Percentiles rank a stretch among this genome's conserved stretches.
phyloP scores from a whole-genome alignment of 2,329 filamentous ascomycete species.

The Verticillium alfalfae region DNA sequence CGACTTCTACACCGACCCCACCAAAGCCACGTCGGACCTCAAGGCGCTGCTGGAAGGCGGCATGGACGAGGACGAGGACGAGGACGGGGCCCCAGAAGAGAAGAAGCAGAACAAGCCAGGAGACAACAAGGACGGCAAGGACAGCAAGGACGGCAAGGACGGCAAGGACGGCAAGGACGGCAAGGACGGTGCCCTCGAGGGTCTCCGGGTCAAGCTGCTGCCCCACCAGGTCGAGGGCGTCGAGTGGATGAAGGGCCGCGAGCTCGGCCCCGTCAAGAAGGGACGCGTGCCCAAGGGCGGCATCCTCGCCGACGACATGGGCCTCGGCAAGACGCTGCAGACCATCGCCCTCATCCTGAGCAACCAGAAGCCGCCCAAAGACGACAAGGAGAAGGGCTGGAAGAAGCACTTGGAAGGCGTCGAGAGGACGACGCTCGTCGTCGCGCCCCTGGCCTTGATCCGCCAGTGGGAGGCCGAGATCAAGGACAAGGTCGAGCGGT shows the following conservation, averaged over 20 bases:
- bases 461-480: constrained; percentile 97
- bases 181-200: constrained; percentile 56
- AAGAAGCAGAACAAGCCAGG: constrained; percentile 13
- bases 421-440: constrained; percentile 79
- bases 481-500: constrained; percentile 67
- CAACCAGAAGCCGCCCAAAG: constrained; percentile 65
- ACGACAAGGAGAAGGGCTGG: constrained; percentile 50
- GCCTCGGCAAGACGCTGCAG: constrained; percentile 92
- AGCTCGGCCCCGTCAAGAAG: constrained; percentile 78
- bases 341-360: constrained; percentile 82
- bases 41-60: constrained; percentile 79
- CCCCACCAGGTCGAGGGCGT: constrained; percentile 94
- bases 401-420: constrained; percentile 65
- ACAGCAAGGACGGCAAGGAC: constrained; percentile 28
- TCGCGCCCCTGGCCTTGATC: constrained; percentile 89
- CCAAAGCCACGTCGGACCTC: constrained; percentile 68
- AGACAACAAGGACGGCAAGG: constrained; percentile 12
- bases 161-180: constrained; percentile 11
- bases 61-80: constrained; percentile 67
- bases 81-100: constrained; percentile 26
- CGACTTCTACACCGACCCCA: constrained; percentile 62
- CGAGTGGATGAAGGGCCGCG: constrained; percentile 90
- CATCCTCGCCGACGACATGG: constrained; percentile 96
- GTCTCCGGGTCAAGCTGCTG: constrained; percentile 79
- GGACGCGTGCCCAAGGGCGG: constrained; percentile 82